Percentiles rank a stretch among this genome's conserved stretches.
Evolutionary conservation across 2,329 filamentous ascomycete species (phyloP).

Genomic region (Ophiocordyceps robertsii): DNA sequence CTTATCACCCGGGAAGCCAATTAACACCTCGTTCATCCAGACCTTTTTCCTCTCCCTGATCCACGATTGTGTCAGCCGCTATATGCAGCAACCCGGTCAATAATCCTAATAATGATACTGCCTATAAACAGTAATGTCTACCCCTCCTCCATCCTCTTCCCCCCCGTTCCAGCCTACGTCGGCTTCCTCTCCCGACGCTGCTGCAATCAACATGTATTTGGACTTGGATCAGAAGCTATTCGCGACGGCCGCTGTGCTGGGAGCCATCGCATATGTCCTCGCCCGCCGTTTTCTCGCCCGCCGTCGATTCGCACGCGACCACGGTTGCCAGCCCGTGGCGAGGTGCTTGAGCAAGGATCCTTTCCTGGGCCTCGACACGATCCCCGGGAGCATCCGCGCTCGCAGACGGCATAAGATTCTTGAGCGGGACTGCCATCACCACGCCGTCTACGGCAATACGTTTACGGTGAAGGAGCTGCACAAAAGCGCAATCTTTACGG

Average conservation of each 20-base stretch:
- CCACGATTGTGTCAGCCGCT: too few relatives aligned
- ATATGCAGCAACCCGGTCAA: too few relatives aligned
- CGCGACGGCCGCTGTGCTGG: not conserved
- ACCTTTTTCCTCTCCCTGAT: too few relatives aligned
- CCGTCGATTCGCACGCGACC: not conserved
- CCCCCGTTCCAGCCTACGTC: too few relatives aligned
- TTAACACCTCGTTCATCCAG: too few relatives aligned
- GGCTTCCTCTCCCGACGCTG: too few relatives aligned
- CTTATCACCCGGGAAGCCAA: too few relatives aligned
- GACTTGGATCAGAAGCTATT: not conserved
- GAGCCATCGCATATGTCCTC: not conserved
- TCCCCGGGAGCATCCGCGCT: not conserved
- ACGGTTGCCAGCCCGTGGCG: not conserved
- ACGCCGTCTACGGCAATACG: not conserved
- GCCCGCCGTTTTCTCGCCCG: not conserved
- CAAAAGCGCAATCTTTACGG: slow-evolving; percentile 8
- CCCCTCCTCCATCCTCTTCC: too few relatives aligned
- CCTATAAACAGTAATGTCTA: too few relatives aligned
- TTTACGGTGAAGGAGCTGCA: not conserved
- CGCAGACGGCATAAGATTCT: not conserved
- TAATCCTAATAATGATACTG: too few relatives aligned
- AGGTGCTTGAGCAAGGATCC: not conserved
- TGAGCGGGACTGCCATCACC: not conserved
- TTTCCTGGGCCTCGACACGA: not conserved
- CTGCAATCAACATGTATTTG: too few relatives aligned